These are phyloP conservation scores for Yarrowia galli DNA, from an alignment of 1,139 yeast genomes.

Conservation along the genomic window DNA sequence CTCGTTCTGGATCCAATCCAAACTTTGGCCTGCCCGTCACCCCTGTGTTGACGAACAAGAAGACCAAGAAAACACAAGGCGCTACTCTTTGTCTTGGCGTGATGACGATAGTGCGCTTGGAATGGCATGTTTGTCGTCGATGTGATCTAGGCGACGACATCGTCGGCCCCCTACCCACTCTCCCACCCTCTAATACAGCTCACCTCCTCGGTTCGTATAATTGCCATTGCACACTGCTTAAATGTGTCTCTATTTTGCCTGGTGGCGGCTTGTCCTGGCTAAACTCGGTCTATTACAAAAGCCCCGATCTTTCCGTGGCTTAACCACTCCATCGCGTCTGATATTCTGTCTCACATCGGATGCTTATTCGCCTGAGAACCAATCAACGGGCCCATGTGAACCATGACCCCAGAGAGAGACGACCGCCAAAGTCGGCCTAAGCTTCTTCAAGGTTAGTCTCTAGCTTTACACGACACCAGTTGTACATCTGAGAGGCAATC, in stretches of 20 bases:
- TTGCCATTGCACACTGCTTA: not conserved
- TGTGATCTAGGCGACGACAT: too few relatives aligned
- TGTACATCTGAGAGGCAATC: slow-evolving; percentile 2
- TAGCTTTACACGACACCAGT: not conserved
- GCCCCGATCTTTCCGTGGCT: slow-evolving; percentile 2
- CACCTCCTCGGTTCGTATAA: not conserved
- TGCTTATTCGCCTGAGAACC: not conserved
- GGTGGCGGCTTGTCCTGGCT: not conserved
- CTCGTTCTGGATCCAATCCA: not conserved
- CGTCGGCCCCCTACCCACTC: too few relatives aligned
- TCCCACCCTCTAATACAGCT: too few relatives aligned
- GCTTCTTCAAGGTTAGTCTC: slow-evolving; percentile 26
- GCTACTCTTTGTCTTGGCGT: not conserved
- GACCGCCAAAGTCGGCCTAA: not conserved
- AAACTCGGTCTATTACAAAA: not conserved
- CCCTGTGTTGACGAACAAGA: not conserved
- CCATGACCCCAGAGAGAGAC: slow-evolving; percentile 3
- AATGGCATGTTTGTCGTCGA: not conserved
- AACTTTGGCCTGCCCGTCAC: not conserved
- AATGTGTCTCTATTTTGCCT: not conserved
- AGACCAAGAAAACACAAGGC: not conserved
- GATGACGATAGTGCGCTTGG: not conserved
- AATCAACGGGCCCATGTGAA: not conserved
- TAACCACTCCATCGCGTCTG: not conserved
- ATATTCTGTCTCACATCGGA: not conserved